Conservation (phyloP, 768 basidiomycete genomes). For the Tubosaeta sp. region DNA sequence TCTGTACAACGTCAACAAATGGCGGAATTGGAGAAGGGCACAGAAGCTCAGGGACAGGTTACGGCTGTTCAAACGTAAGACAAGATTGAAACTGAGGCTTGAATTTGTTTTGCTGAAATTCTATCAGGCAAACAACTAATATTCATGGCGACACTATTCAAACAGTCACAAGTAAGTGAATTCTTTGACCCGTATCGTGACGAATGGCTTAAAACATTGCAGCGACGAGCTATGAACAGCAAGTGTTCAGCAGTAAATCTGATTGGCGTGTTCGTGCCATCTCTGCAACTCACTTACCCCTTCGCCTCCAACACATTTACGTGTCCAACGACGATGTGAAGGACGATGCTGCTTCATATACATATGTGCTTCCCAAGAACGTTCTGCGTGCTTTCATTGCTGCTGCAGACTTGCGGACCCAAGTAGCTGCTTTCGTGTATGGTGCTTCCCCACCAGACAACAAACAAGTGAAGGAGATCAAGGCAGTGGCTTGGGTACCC, state of each 20-base stretch:
- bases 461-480: constrained; percentile 98
- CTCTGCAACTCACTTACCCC: constrained; percentile 91
- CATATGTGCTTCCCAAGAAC: constrained; percentile 97
- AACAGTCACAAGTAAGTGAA: constrained; percentile 77
- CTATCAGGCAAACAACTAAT: constrained; percentile 83
- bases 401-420: constrained; percentile 91
- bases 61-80: constrained; percentile 89
- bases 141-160: constrained; percentile 96
- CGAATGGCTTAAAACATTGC: constrained; percentile 6
- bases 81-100: neutral
- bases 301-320: constrained; percentile 97
- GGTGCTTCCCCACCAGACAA: constrained; percentile 93
- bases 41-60: constrained; percentile 91
- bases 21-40: constrained; percentile 97
- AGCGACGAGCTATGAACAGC: constrained; percentile 97
- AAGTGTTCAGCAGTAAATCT: constrained; percentile 98
- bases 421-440: constrained; percentile 92
- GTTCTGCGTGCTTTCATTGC: constrained; percentile 90
- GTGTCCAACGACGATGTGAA: constrained; percentile 99
- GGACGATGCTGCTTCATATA: constrained; percentile 92
- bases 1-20: constrained; percentile 97
- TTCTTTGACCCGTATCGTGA: neutral
- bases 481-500: constrained; percentile 96
- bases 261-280: constrained; percentile 99
- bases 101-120: constrained; percentile 5